Conservation (phyloP, 179 eudicot genomes). For the Corrigiola litoralis region DNA sequence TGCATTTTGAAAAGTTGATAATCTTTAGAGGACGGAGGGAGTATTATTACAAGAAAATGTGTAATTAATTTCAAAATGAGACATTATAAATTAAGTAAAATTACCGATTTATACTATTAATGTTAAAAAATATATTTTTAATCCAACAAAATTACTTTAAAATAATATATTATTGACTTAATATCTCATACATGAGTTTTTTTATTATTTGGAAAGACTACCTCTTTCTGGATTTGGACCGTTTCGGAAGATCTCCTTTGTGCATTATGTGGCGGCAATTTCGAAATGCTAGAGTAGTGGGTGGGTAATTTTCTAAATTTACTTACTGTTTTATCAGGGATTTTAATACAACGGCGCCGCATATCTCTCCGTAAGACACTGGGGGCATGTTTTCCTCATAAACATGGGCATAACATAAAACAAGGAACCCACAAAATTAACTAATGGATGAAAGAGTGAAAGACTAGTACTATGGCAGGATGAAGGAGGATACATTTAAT, state of each 20-base stretch:
- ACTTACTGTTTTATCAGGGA: no score
- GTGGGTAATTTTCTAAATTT: not conserved
- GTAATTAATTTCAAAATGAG: no score
- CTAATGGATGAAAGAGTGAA: not conserved
- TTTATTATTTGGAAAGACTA: not conserved
- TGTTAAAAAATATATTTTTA: no score
- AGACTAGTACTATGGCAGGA: not conserved
- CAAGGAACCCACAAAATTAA: no score
- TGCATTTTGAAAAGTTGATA: no score
- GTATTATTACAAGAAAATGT: no score
- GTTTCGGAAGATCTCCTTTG: not conserved
- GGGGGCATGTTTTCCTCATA: constrained; percentile 19
- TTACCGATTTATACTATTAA: no score
- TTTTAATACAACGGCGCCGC: constrained; percentile 9
- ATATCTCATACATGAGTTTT: no score
- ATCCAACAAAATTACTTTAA: no score
- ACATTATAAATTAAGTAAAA: no score
- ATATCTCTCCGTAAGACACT: constrained; percentile 24
- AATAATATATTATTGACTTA: no score
- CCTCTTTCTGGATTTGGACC: not conserved
- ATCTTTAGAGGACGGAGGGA: no score
- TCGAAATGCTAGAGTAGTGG: not conserved
- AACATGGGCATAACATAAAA: not conserved
- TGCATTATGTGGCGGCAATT: not conserved
- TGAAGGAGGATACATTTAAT: not conserved